Conservation (phyloP, 129 eudicot species). For the Heracleum sosnowskyi region DNA sequence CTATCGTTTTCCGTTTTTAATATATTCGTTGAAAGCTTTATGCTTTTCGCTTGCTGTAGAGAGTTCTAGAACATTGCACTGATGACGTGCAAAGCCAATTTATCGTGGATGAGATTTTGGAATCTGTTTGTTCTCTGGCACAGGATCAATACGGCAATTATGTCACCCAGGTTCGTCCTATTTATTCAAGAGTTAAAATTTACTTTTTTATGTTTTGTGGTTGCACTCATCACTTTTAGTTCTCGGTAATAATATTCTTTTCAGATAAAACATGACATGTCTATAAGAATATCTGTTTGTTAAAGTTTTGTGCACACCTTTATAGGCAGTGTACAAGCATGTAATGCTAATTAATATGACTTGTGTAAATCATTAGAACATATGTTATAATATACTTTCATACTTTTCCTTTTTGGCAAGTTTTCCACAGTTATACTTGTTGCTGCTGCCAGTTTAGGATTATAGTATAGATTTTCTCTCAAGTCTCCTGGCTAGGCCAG, state of each 20-base stretch:
- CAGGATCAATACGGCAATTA: constrained; percentile 75
- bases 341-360: neutral
- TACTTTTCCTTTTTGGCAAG: neutral
- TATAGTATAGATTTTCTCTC: neutral
- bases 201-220: neutral
- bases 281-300: neutral
- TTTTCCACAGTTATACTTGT: neutral
- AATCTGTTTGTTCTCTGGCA: constrained; percentile 52
- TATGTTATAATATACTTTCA: neutral
- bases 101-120: constrained; percentile 68
- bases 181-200: neutral
- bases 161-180: constrained; percentile 59
- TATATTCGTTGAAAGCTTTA: constrained; percentile 3
- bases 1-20: neutral
- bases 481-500: neutral
- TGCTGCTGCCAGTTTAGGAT: neutral
- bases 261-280: neutral
- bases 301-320: neutral
- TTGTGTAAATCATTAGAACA: neutral
- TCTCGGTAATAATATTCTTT: neutral
- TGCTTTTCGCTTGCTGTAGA: constrained; percentile 29
- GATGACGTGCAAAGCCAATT: constrained; percentile 55
- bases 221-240: neutral
- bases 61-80: constrained; percentile 57
- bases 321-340: neutral